Base-by-base conservation (phyloP, 2,329 filamentous ascomycete genomes). In the Coniochaeta ligniaria region DNA sequence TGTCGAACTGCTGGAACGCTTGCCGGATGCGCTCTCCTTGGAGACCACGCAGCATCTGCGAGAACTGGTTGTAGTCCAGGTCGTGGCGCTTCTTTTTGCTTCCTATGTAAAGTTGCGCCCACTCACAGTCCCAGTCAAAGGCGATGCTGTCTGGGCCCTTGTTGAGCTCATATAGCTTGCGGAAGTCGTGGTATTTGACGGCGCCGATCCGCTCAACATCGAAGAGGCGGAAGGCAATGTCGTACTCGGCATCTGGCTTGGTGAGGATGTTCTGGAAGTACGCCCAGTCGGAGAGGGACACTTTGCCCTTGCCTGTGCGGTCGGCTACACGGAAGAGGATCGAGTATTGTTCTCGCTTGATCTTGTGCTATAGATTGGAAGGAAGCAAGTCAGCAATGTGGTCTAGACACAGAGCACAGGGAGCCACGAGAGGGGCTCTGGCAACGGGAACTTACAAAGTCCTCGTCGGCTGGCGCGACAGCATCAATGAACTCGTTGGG, bases 181-280 rank as follows among this genome's bases (percentile, higher is more conserved):
- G 87, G 77, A 99, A 93, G 69, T 92, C 86, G 43, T 96, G 90
- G 71, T 94, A 96, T 73, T 93, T 94, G 70, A 99, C 92, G 57
- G 84, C 84, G 63, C 95, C 95, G 22, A 86, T 90, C 63, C 90
- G 85, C 58, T 94, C 87, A 68, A 91, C 83, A 72, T 98, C 94
- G 76, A 99, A 99, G 60, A 99, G 84, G 69, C 95, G 91, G 79
- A 98, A 99, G 17, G 95, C 94, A 69, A 99, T 96, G 76, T 98
- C 93, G 78, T 99, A 99, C 78, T 99, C 95, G 74, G 95, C 95
- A 72, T 98, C 95, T 63, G 95, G 90, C 78, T 97, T 98, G 67
- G 83, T 83, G 62, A 99, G 87, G 64, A 99, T 84, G 79, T 96
- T 96, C 78, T 97, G 91, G 76, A 98, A 99, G 65, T 90, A 89